Evolutionary conservation across 192 early-diverging fungal species (phyloP), one percentile per base, ranked within the genome.

Genomic region (Rhizophagus sp.): DNA sequence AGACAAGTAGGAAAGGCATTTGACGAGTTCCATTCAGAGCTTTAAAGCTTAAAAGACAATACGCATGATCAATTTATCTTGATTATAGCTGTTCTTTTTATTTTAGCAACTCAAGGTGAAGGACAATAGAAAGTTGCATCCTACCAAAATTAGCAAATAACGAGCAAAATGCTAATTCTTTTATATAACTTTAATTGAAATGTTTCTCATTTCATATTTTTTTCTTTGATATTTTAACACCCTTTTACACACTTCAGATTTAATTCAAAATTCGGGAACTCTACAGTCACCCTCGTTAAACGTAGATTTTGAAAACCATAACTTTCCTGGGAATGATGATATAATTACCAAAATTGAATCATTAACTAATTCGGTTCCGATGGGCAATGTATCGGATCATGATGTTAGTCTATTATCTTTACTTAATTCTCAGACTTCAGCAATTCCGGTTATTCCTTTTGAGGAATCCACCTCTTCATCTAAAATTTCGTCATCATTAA

Each of bases 61-160:
- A 10, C 22, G 12, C 64, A 25, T 5, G 27, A 10, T 66, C 64
- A 66, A 66, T 17, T 57, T 22, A 4, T 27, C 33, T 66, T 27
- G 64, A 66, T 66, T 66, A 25, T 30, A 33, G 64, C 25, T 66
- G 11, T 13, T 65, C 63, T 30, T 44, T 47, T 47, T 8, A 15
- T 65, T 66, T 66, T 66, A 66, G 64, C 33, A 30, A 66, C 64
- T 33, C 64, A 66, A 65, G 64, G 64, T 66, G 64, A 66, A 66
- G 12, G 64, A 15, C 13, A 13, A 25, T 66, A 57, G 52, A 57
- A 57, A 57, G 19, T 57, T 57, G 52, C 4, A 57, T 22, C 52
- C 19, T 22, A 17, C 52, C 4, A 6, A 57, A 57, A 19, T 57
- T 57, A 57, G 17, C 52, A 22, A 57, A 57, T 57, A 57, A 57